These are phyloP conservation scores for Anthoceros angustus DNA, from an alignment of 225 moss, liverwort and hornwort species.

Conservation along the genomic window DNA sequence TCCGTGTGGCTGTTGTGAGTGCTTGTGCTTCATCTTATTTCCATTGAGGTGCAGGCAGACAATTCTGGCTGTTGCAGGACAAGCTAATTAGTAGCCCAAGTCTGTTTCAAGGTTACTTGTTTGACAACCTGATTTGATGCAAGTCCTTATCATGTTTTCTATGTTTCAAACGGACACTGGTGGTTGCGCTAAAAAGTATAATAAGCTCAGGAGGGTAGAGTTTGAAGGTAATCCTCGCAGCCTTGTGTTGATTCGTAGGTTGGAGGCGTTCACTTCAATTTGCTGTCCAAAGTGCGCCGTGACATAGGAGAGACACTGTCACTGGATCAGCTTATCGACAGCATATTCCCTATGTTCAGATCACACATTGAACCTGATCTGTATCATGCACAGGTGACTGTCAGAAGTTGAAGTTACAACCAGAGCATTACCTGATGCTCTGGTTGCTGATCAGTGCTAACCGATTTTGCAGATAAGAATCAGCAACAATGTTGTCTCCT, in stretches of 20 bases:
- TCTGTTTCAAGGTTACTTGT: not conserved
- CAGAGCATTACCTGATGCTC: not conserved
- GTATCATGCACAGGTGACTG: slow-evolving; percentile 61
- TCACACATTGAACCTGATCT: slow-evolving; percentile 74
- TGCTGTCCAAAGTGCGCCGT: slow-evolving; percentile 75
- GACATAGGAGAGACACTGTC: slow-evolving; percentile 73
- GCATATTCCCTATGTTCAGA: slow-evolving; percentile 72
- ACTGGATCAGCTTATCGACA: slow-evolving; percentile 65
- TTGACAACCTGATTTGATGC: not conserved
- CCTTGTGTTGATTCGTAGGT: slow-evolving; percentile 25
- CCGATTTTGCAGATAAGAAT: slow-evolving; percentile 47
- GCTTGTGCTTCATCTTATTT: not conserved
- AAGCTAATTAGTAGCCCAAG: not conserved
- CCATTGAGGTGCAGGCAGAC: not conserved
- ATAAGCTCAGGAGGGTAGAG: too few species aligned
- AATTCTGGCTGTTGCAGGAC: not conserved
- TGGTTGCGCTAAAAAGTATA: not conserved
- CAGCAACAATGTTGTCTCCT: slow-evolving; percentile 69
- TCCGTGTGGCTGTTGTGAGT: slow-evolving; percentile 70
- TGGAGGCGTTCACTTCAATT: slow-evolving; percentile 69
- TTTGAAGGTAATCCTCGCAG: not conserved
- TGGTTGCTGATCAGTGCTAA: slow-evolving; percentile 6
- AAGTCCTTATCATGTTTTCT: not conserved
- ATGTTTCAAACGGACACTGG: not conserved
- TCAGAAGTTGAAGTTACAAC: not conserved